phyloP scores from a whole-genome alignment of 768 basidiomycete species.

The Pilatotrama ljubarskyi region DNA sequence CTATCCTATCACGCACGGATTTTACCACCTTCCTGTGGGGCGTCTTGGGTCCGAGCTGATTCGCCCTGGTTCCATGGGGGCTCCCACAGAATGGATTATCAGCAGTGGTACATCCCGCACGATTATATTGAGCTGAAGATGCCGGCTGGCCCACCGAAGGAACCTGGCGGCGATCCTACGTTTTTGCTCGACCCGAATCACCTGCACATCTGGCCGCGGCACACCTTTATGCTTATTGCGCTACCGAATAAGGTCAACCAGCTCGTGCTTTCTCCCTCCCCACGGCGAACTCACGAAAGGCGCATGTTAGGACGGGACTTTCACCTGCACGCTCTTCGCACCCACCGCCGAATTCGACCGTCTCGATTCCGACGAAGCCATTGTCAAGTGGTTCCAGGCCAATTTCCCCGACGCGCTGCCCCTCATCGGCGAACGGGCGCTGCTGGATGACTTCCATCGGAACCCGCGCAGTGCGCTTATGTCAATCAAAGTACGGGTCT shows the following conservation, averaged over 20 bases:
- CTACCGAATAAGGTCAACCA: slow-evolving; percentile 88
- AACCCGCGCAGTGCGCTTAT: slow-evolving; percentile 91
- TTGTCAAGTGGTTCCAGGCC: slow-evolving; percentile 73
- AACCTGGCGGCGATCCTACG: slow-evolving; percentile 56
- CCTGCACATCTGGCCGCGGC: slow-evolving; percentile 98
- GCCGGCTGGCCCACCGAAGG: slow-evolving; percentile 65
- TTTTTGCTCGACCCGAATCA: slow-evolving; percentile 93
- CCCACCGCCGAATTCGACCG: slow-evolving; percentile 75
- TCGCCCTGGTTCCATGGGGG: slow-evolving; percentile 5
- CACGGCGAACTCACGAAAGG: slow-evolving; percentile 19
- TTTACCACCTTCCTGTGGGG: slow-evolving; percentile 3
- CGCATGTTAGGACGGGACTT: slow-evolving; percentile 80
- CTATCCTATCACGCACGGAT: slow-evolving; percentile 31
- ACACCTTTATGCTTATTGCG: slow-evolving; percentile 99
- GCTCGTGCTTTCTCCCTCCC: slow-evolving; percentile 28
- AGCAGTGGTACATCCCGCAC: slow-evolving; percentile 92
- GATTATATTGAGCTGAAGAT: slow-evolving; percentile 97
- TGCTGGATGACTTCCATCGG: slow-evolving; percentile 74
- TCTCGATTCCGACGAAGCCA: slow-evolving; percentile 55
- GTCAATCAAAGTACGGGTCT: slow-evolving; percentile 78
- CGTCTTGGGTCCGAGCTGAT: slow-evolving; percentile 7
- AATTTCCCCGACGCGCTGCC: slow-evolving; percentile 89
- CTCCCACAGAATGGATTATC: slow-evolving; percentile 81
- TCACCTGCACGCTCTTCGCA: slow-evolving; percentile 96
- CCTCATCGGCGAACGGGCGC: slow-evolving; percentile 77